These are phyloP conservation scores for Eimeria acervulina DNA, from an alignment of 169 alveolate genomes.

Conservation along the genomic window DNA sequence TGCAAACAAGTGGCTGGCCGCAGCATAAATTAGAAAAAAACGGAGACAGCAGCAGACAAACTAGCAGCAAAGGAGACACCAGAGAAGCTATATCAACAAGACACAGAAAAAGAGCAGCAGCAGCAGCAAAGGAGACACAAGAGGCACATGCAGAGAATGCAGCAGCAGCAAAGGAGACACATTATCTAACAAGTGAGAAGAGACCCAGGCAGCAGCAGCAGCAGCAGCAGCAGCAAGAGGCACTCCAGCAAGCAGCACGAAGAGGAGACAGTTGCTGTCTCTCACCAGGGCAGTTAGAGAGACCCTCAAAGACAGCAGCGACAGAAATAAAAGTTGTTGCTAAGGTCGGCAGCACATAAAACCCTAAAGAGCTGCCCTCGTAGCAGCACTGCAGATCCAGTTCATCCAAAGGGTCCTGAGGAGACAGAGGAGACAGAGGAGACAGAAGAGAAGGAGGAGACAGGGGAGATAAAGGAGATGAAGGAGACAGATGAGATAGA, in stretches of 20 bases:
- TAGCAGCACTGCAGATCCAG: slow-evolving; percentile 89
- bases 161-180: not conserved
- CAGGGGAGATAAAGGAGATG: too few relatives aligned
- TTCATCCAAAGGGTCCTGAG: slow-evolving; percentile 88
- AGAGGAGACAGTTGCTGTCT: not conserved
- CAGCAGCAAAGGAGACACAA: not conserved
- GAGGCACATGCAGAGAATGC: not conserved
- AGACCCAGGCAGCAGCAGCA: too few relatives aligned
- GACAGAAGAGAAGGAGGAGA: not conserved
- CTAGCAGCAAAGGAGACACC: not conserved
- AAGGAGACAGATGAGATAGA: not conserved
- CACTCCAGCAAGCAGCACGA: not conserved
- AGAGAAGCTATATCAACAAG: too few relatives aligned
- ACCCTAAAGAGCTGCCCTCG: slow-evolving; percentile 88
- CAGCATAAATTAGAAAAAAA: too few relatives aligned
- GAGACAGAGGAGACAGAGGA: not conserved
- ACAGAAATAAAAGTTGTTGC: slow-evolving; percentile 86
- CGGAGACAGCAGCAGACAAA: not conserved
- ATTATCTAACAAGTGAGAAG: not conserved
- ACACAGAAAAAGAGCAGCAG: not conserved
- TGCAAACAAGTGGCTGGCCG: too few relatives aligned
- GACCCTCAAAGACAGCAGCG: slow-evolving; percentile 85
- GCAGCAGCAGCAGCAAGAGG: not conserved
- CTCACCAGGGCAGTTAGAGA: not conserved
- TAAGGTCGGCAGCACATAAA: slow-evolving; percentile 88